Evolutionary conservation across 2,329 filamentous ascomycete genomes (phyloP).

Genomic region (Colletotrichum salicis): DNA sequence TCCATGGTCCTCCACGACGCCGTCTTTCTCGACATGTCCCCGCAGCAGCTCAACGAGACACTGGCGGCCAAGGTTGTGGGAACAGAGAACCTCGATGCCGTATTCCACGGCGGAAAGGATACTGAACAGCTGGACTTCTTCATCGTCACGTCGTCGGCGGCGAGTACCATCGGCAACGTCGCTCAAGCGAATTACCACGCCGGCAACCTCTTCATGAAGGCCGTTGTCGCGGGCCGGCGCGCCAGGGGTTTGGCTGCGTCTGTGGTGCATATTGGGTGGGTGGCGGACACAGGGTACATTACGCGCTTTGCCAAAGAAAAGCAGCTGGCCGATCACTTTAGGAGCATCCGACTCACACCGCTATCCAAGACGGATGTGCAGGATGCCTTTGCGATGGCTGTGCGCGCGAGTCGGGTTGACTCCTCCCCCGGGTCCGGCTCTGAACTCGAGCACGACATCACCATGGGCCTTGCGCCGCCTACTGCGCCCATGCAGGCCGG

Average conservation of each 20-base stretch:
- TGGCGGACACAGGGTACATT: not conserved
- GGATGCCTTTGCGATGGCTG: too few relatives aligned
- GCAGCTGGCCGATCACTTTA: not conserved
- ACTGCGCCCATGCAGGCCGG: too few relatives aligned
- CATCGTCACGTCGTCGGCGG: constrained; percentile 38
- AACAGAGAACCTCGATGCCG: constrained; percentile 46
- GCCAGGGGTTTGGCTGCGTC: constrained; percentile 48
- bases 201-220: constrained; percentile 33
- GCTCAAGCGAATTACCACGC: constrained; percentile 55
- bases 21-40: constrained; percentile 42
- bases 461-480: too few relatives aligned
- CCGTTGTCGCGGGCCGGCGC: constrained; percentile 52
- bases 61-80: constrained; percentile 46
- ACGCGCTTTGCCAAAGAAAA: not conserved
- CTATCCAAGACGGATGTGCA: too few relatives aligned
- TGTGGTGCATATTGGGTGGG: constrained; percentile 46
- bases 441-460: too few relatives aligned
- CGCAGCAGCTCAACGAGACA: constrained; percentile 35
- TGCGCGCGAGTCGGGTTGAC: too few relatives aligned
- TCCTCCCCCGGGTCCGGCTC: too few relatives aligned
- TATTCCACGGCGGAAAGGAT: not conserved
- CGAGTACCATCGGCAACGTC: constrained; percentile 42
- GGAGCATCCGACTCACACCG: not conserved
- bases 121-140: constrained; percentile 47
- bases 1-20: constrained; percentile 49